Conservation (phyloP, 495 filamentous ascomycete genomes). For the Penicillium canescens region DNA sequence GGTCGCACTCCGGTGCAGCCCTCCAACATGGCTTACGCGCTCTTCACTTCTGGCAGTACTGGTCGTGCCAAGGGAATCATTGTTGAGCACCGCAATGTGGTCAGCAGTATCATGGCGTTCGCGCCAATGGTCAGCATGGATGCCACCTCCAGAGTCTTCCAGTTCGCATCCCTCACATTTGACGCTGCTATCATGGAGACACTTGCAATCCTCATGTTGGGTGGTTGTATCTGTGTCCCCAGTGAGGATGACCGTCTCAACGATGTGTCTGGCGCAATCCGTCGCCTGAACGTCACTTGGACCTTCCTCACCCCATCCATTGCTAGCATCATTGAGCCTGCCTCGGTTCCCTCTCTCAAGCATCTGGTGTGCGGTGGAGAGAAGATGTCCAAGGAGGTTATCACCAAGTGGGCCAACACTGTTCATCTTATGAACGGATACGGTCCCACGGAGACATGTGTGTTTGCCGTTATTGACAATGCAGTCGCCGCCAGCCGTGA, state of each 20-base stretch:
- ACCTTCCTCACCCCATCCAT: slow-evolving; percentile 56
- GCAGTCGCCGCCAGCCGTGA: slow-evolving; percentile 29
- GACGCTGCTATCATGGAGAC: slow-evolving; percentile 55
- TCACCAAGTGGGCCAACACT: slow-evolving; percentile 54
- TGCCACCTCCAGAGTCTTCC: slow-evolving; percentile 44
- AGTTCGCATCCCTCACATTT: slow-evolving; percentile 57
- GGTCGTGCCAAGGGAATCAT: slow-evolving; percentile 58
- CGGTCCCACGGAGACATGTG: slow-evolving; percentile 56
- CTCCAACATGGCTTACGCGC: slow-evolving; percentile 39
- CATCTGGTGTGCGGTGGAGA: slow-evolving; percentile 49
- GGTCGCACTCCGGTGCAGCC: slow-evolving; percentile 10
- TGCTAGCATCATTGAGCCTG: slow-evolving; percentile 49
- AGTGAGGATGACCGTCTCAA: slow-evolving; percentile 56
- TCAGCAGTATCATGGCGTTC: slow-evolving; percentile 48
- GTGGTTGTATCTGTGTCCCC: slow-evolving; percentile 63
- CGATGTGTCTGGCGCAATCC: slow-evolving; percentile 49
- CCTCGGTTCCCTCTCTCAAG: slow-evolving; percentile 43
- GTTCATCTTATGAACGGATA: slow-evolving; percentile 57
- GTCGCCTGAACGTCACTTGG: slow-evolving; percentile 49
- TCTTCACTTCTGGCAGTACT: slow-evolving; percentile 58
- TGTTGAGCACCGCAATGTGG: slow-evolving; percentile 48
- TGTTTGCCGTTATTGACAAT: slow-evolving; percentile 40
- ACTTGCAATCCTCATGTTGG: slow-evolving; percentile 51
- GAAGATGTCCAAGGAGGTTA: slow-evolving; percentile 47
- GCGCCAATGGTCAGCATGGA: slow-evolving; percentile 36